These are phyloP conservation scores for Crassisporium funariophilum DNA, from an alignment of 768 basidiomycete species.

Conservation along the genomic window DNA sequence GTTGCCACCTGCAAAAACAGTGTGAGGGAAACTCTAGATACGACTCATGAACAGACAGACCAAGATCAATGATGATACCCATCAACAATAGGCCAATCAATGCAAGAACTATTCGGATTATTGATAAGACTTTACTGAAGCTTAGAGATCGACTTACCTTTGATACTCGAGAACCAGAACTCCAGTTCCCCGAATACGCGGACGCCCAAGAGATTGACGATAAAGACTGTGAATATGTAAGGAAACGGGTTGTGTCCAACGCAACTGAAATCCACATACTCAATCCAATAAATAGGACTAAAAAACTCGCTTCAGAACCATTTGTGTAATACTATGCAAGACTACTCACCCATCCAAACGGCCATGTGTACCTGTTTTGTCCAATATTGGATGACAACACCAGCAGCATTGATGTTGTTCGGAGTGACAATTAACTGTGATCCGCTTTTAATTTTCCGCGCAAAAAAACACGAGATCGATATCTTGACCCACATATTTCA, in stretches of 20 bases:
- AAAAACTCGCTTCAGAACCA: not conserved
- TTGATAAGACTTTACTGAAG: not conserved
- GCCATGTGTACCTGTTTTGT: conserved; percentile 43
- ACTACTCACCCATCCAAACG: conserved; percentile 58
- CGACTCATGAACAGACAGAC: conserved; percentile 40
- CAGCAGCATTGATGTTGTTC: conserved; percentile 66
- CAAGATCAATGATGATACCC: conserved; percentile 69
- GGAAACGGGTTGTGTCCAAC: not conserved
- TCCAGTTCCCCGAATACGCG: conserved; percentile 73
- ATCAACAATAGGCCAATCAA: conserved; percentile 55
- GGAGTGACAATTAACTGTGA: conserved; percentile 62
- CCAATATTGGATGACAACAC: conserved; percentile 55
- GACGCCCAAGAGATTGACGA: conserved; percentile 62
- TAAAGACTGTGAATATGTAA: conserved; percentile 39
- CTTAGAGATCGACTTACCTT: conserved; percentile 45
- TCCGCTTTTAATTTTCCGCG: conserved; percentile 3
- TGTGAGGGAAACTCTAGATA: conserved; percentile 8
- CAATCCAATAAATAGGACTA: conserved; percentile 59
- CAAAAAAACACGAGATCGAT: not conserved
- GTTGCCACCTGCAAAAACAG: conserved; percentile 48
- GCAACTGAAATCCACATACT: conserved; percentile 34
- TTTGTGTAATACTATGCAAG: conserved; percentile 19
- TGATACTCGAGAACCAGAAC: conserved; percentile 74
- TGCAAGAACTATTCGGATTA: conserved; percentile 34
- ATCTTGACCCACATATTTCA: conserved; percentile 47